These are phyloP conservation scores for Pseudotulostoma volvatum DNA, from an alignment of 495 filamentous ascomycete species.

Conservation along the genomic window DNA sequence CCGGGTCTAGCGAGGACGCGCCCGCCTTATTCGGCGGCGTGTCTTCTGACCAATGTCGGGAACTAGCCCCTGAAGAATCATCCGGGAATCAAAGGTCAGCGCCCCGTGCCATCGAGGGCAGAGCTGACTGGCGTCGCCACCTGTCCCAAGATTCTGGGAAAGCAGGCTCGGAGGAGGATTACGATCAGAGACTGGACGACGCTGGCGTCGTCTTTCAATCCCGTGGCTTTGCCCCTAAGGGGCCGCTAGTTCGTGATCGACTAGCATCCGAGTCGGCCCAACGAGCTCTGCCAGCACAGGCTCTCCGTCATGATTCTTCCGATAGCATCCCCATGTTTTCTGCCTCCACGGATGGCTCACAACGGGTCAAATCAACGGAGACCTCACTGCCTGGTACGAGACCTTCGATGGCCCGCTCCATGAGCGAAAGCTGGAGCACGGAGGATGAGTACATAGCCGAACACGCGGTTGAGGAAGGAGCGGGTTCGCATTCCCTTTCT, in stretches of 20 bases:
- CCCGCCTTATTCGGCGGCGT: constrained; percentile 7
- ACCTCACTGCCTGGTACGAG: constrained; percentile 24
- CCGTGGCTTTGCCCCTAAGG: constrained; percentile 29
- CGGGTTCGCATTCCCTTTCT: not conserved
- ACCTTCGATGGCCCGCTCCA: constrained; percentile 7
- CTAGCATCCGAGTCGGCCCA: constrained; percentile 17
- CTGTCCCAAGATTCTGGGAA: constrained; percentile 11
- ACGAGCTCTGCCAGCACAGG: constrained; percentile 21
- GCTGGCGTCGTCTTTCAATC: constrained; percentile 30
- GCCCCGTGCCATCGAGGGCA: constrained; percentile 27
- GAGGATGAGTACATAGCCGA: constrained; percentile 5
- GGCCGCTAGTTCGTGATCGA: constrained; percentile 26
- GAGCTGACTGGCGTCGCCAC: constrained; percentile 24
- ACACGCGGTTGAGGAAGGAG: constrained; percentile 2
- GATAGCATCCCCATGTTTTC: constrained; percentile 77
- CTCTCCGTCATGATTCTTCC: constrained; percentile 52
- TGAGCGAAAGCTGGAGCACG: constrained; percentile 4
- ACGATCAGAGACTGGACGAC: constrained; percentile 26
- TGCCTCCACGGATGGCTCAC: constrained; percentile 48
- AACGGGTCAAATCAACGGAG: constrained; percentile 27
- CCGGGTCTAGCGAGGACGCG: constrained; percentile 15
- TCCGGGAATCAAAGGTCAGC: constrained; percentile 27
- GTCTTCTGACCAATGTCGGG: constrained; percentile 10
- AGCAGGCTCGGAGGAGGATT: constrained; percentile 24
- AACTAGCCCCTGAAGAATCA: constrained; percentile 9